A percentile compares a stretch with the other conserved stretches of the same genome.
Conservation (phyloP, 1,284 basidiomycete genomes). For the Ustilago curta region DNA sequence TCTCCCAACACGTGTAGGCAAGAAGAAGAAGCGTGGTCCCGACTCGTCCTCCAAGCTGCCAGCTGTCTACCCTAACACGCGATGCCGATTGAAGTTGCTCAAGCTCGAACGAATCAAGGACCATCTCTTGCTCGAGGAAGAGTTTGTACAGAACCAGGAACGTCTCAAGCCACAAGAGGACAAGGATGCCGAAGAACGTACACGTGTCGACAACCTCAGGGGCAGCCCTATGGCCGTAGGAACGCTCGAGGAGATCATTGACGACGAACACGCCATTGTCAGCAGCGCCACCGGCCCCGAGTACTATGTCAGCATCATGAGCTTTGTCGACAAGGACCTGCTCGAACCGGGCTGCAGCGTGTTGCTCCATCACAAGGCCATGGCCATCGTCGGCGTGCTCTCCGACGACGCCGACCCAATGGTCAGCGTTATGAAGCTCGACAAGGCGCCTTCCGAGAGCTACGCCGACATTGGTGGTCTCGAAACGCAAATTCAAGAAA, state of each 20-base stretch:
- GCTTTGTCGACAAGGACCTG: constrained; percentile 97
- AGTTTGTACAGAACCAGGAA: constrained; percentile 96
- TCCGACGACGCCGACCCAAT: constrained; percentile 97
- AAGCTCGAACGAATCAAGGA: constrained; percentile 99
- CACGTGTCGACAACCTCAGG: constrained; percentile 91
- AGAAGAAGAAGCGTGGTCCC: constrained; percentile 91
- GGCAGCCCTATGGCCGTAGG: constrained; percentile 98
- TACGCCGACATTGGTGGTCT: constrained; percentile 99
- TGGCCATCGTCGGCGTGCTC: constrained; percentile 93
- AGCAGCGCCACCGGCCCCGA: constrained; percentile 94
- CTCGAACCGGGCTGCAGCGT: constrained; percentile 97
- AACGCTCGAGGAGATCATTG: constrained; percentile 98
- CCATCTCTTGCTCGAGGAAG: constrained; percentile 95
- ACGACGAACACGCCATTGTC: constrained; percentile 99
- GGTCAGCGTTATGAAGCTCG: constrained; percentile 97
- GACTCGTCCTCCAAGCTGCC: constrained; percentile 92
- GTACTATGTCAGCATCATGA: constrained; percentile 98
- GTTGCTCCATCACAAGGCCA: constrained; percentile 94
- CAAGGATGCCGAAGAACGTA: constrained; percentile 94
- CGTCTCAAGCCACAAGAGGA: constrained; percentile 77
- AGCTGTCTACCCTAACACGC: constrained; percentile 90
- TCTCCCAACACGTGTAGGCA: constrained; percentile 94
- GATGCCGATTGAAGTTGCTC: constrained; percentile 93
- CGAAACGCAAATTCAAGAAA: constrained; percentile 97
- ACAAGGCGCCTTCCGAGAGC: constrained; percentile 95